phyloP scores from a whole-genome alignment of 1,139 yeast species.

The Pichia cactophila region DNA sequence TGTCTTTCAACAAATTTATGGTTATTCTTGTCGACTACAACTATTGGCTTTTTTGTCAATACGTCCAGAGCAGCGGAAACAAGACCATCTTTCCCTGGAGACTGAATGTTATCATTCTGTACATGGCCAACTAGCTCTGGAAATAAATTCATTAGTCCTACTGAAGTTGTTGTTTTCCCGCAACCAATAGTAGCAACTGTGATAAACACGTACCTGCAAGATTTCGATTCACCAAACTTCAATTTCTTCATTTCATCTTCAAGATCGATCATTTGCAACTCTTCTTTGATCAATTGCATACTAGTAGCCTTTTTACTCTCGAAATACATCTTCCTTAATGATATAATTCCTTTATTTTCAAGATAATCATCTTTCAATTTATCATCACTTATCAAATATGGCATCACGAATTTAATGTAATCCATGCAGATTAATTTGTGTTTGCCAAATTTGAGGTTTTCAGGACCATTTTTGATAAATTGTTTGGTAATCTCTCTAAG shows the following conservation, averaged over 20 bases:
- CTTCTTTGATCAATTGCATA: slow-evolving; percentile 27
- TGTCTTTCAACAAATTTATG: slow-evolving; percentile 63
- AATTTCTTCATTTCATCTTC: slow-evolving; percentile 18
- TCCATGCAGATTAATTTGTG: slow-evolving; percentile 56
- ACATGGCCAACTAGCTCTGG: slow-evolving; percentile 60
- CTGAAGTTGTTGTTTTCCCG: slow-evolving; percentile 83
- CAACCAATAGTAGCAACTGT: slow-evolving; percentile 92
- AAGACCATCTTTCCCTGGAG: slow-evolving; percentile 43
- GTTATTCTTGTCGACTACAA: slow-evolving; percentile 78
- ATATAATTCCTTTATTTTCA: slow-evolving; percentile 67
- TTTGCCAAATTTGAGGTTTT: slow-evolving; percentile 39
- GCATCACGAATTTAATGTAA: slow-evolving; percentile 60
- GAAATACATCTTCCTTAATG: slow-evolving; percentile 56
- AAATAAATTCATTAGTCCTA: slow-evolving; percentile 48
- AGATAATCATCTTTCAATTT: slow-evolving; percentile 39
- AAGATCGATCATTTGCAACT: slow-evolving; percentile 13
- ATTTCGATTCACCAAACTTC: slow-evolving; percentile 19
- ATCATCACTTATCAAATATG: slow-evolving; percentile 43
- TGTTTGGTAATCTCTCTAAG: slow-evolving; percentile 80
- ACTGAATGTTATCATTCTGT: slow-evolving; percentile 75
- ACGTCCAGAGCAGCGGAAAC: slow-evolving; percentile 42
- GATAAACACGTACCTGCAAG: slow-evolving; percentile 45
- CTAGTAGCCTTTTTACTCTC: slow-evolving; percentile 19
- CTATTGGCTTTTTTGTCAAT: slow-evolving; percentile 37
- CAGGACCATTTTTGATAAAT: slow-evolving; percentile 39